Evolutionary conservation across 768 basidiomycete species (phyloP).

Genomic region (Lactarius tabidus): DNA sequence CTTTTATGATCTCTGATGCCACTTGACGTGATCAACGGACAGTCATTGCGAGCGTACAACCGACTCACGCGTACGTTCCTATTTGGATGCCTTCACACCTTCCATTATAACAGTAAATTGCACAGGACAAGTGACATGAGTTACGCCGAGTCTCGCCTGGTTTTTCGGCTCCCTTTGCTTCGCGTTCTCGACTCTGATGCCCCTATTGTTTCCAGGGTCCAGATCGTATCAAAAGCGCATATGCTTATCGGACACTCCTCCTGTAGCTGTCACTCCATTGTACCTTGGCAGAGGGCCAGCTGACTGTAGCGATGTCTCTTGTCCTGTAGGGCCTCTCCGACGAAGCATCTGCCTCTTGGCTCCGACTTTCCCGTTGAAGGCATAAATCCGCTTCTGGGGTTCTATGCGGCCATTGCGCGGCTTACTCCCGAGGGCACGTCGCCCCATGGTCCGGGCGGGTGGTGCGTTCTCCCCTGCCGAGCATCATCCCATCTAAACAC

Average conservation of each 20-base stretch:
- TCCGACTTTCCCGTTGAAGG: slow-evolving; percentile 94
- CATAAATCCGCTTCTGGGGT: slow-evolving; percentile 84
- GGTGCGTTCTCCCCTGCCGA: slow-evolving; percentile 46
- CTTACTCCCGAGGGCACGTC: slow-evolving; percentile 64
- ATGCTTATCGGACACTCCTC: slow-evolving; percentile 81
- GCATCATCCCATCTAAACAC: neutral
- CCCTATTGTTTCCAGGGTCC: slow-evolving; percentile 51
- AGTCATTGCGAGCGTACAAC: slow-evolving; percentile 93
- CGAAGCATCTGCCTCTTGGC: slow-evolving; percentile 69
- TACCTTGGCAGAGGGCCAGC: neutral
- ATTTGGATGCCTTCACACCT: slow-evolving; percentile 9
- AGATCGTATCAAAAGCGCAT: slow-evolving; percentile 80
- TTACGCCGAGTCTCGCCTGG: slow-evolving; percentile 82
- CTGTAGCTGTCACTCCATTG: slow-evolving; percentile 42
- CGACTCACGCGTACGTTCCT: slow-evolving; percentile 75
- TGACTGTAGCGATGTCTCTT: neutral
- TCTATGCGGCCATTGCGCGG: slow-evolving; percentile 84
- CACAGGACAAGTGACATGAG: slow-evolving; percentile 83
- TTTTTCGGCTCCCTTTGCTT: slow-evolving; percentile 30
- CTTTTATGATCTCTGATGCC: neutral
- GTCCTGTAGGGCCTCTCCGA: slow-evolving; percentile 43
- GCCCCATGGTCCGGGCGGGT: slow-evolving; percentile 80
- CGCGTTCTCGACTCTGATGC: neutral
- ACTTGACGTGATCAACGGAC: neutral
- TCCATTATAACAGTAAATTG: neutral